Base-by-base conservation (phyloP, 2,329 filamentous ascomycete species). In the Diaporthe australafricana region DNA sequence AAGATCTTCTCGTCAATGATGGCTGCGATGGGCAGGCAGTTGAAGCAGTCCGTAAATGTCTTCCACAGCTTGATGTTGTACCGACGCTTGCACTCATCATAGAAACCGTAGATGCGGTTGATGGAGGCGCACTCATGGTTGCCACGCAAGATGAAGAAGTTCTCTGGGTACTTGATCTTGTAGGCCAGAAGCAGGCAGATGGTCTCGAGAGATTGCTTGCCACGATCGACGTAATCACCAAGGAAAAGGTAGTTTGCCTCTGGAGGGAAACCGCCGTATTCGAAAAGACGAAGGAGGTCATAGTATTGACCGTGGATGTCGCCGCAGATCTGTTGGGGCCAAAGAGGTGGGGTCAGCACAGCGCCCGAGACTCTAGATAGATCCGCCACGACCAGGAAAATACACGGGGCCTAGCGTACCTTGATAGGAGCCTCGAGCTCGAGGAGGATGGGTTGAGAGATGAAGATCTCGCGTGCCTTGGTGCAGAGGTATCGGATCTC, bases 1-100 rank as follows among this genome's bases (percentile, higher is more conserved):
- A 99, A 98, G 82, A 99, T 99, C 92, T 98, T 99, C 88, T 98
- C 96, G 81, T 98, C 96, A 79, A 99, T 98, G 85, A 99, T 99
- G 77, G 96, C 96, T 72, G 96, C 96, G 83, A 99, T 98, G 60
- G 96, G 96, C 80, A 98, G 86, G 86, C 95, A 98, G 89, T 99
- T 99, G 91, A 99, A 99, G 89, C 95, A 98, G 83, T 99, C 96
- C 75, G 95, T 98, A 83, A 99, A 98, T 1, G 96, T 98, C 90
- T 99, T 99, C 96, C 96, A 98, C 74, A 98, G 89, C 90, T 98
- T 98, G 88, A 98, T 98, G 86, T 98, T 99, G 87, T 97, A 98
- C 78, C 96, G 90, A 81, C 96, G 93, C 89, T 99, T 99, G 92
- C 96, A 99, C 85, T 99, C 96, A 81, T 99, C 96, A 88, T 99